A percentile compares a stretch with the other conserved stretches of the same genome.
Evolutionary conservation across 495 filamentous ascomycete genomes (phyloP).

Genomic region (Xylaria venustula): DNA sequence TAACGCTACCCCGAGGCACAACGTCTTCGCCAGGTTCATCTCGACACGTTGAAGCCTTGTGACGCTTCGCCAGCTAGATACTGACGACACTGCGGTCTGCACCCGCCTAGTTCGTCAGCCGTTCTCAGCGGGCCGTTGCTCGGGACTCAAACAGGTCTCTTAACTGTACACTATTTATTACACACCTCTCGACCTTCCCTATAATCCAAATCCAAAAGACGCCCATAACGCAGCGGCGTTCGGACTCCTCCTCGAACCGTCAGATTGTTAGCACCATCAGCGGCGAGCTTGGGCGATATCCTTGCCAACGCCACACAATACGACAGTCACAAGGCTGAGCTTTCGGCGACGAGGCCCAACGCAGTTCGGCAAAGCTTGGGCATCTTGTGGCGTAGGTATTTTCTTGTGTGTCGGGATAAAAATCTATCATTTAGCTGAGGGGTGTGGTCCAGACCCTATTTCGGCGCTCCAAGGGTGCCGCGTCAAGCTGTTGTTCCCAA

Average conservation of each 20-base stretch:
- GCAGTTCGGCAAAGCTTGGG: constrained; percentile 8
- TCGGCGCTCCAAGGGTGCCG: constrained; percentile 31
- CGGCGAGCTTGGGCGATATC: constrained; percentile 14
- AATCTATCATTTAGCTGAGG: constrained; percentile 11
- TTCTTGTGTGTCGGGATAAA: constrained; percentile 17
- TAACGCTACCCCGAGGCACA: not conserved
- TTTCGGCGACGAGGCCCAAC: constrained; percentile 25
- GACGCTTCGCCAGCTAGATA: constrained; percentile 14
- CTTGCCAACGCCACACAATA: constrained; percentile 5
- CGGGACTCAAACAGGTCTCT: constrained; percentile 11
- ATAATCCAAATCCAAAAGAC: too few relatives aligned
- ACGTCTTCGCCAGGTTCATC: not conserved
- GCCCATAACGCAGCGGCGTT: not conserved
- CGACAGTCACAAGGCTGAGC: constrained; percentile 26
- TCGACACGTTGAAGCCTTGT: not conserved
- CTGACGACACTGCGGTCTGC: constrained; percentile 33
- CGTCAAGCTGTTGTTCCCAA: constrained; percentile 37
- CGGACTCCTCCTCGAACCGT: too few relatives aligned
- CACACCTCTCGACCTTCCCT: too few relatives aligned
- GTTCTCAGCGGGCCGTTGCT: constrained; percentile 2
- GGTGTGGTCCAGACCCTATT: constrained; percentile 27
- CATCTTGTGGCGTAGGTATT: constrained; percentile 10
- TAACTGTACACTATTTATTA: constrained; percentile 16
- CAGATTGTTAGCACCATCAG: constrained; percentile 7
- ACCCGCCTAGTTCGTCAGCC: constrained; percentile 30